Conservation (phyloP, 306 rosid species). For the Senna tora region DNA sequence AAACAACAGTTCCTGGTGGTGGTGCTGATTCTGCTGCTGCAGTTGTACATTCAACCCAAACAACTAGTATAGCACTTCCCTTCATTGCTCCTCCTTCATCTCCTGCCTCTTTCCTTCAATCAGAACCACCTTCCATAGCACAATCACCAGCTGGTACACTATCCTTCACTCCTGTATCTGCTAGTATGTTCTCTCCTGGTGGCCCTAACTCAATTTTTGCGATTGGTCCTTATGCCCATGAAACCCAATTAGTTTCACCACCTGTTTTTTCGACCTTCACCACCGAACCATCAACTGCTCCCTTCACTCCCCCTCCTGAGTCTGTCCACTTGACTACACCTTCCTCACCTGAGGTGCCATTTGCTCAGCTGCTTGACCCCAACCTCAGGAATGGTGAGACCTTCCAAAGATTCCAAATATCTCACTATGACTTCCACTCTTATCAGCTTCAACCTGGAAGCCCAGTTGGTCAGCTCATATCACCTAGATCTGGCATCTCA, state of each 20-base stretch:
- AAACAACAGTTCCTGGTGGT: slow-evolving; percentile 46
- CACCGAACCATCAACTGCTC: slow-evolving; percentile 93
- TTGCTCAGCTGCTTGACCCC: slow-evolving; percentile 84
- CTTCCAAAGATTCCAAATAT: slow-evolving; percentile 61
- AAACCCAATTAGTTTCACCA: slow-evolving; percentile 88
- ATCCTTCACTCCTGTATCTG: slow-evolving; percentile 64
- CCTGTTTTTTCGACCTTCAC: slow-evolving; percentile 90
- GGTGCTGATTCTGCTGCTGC: slow-evolving; percentile 44
- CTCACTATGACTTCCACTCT: slow-evolving; percentile 79
- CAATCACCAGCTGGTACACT: slow-evolving; percentile 72
- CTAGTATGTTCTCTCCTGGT: slow-evolving; percentile 87
- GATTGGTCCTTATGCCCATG: slow-evolving; percentile 91
- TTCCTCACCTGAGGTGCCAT: slow-evolving; percentile 97
- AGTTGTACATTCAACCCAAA: slow-evolving; percentile 55
- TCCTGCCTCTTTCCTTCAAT: slow-evolving; percentile 89
- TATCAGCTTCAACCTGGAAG: slow-evolving; percentile 96
- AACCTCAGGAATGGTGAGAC: slow-evolving; percentile 56
- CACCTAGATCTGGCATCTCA: slow-evolving; percentile 89
- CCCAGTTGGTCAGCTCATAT: slow-evolving; percentile 85
- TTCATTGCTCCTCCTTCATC: slow-evolving; percentile 95
- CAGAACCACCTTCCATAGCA: slow-evolving; percentile 85
- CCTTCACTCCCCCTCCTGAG: slow-evolving; percentile 93
- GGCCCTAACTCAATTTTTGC: slow-evolving; percentile 94
- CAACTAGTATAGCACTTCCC: slow-evolving; percentile 58
- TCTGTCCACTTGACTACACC: slow-evolving; percentile 90